Percentiles rank a stretch among this genome's conserved stretches.
Conservation (phyloP, 2,329 filamentous ascomycete genomes). For the Colletotrichum sp. region DNA sequence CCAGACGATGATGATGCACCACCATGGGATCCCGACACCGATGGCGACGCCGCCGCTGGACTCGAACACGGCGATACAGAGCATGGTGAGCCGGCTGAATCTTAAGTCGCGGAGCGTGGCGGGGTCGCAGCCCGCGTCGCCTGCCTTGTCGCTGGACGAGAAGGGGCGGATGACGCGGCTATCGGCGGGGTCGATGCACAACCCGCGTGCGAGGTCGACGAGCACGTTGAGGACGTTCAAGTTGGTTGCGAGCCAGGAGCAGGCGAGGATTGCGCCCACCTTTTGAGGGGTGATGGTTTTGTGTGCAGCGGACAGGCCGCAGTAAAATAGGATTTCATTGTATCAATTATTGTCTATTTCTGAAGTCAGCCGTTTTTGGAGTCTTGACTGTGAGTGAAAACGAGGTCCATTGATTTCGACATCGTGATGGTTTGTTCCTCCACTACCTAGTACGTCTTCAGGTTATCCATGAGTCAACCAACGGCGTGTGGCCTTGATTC, state of each 20-base stretch:
- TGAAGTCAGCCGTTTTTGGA: neutral
- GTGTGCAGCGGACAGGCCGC: neutral
- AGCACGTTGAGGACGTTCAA: conserved; percentile 28
- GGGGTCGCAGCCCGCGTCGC: conserved; percentile 24
- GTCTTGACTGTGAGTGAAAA: neutral
- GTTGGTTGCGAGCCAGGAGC: conserved; percentile 15
- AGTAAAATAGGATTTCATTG: neutral
- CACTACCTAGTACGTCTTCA: neutral
- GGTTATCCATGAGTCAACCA: neutral
- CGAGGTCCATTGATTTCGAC: neutral
- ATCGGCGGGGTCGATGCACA: neutral
- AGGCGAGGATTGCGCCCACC: conserved; percentile 1
- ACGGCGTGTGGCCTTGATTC: neutral
- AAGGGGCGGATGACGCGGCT: neutral
- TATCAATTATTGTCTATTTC: neutral
- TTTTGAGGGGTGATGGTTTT: neutral
- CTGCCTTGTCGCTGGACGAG: conserved; percentile 21
- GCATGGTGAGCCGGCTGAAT: conserved; percentile 38
- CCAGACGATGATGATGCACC: conserved; percentile 1
- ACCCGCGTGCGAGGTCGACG: conserved; percentile 17
- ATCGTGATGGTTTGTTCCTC: fast-evolving
- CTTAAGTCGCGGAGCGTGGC: conserved; percentile 29
- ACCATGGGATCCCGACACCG: conserved; percentile 21
- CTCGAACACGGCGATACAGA: conserved; percentile 30
- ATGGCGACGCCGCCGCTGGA: conserved; percentile 31